phyloP scores from a whole-genome alignment of 2,329 filamentous ascomycete species.

The Ophiostoma australiae region DNA sequence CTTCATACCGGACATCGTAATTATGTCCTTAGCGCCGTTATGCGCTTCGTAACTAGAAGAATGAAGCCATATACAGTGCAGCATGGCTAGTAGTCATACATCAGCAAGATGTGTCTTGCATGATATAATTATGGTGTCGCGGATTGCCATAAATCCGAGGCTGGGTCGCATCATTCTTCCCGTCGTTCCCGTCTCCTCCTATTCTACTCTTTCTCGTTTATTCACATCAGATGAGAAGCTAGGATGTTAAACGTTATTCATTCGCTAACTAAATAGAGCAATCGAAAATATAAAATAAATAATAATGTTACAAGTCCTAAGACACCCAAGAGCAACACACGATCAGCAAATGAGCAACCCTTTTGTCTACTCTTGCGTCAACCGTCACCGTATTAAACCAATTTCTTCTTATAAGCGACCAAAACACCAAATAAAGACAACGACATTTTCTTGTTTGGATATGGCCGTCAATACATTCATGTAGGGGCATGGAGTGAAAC shows the following conservation, averaged over 20 bases:
- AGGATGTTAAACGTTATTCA: background rate
- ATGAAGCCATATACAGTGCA: background rate
- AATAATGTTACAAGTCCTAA: slow-evolving; percentile 8
- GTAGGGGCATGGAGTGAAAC: background rate
- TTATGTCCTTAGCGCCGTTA: background rate
- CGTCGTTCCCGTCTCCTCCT: background rate
- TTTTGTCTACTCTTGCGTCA: background rate
- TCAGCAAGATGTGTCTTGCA: background rate
- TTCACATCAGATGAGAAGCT: background rate
- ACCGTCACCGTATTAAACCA: background rate
- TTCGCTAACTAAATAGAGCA: background rate
- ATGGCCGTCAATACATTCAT: background rate
- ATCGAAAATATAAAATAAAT: background rate
- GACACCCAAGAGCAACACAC: background rate
- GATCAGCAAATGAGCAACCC: background rate
- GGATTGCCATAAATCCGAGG: background rate
- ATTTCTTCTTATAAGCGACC: background rate
- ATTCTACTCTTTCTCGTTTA: background rate
- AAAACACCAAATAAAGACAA: background rate
- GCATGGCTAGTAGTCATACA: background rate
- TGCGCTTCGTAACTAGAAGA: background rate
- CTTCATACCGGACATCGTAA: background rate
- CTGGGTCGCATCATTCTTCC: background rate
- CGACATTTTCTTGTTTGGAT: background rate
- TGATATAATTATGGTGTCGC: background rate